These are phyloP conservation scores for Ogataea nakhonphanomensis DNA, from an alignment of 805 yeast genomes.

Conservation along the genomic window DNA sequence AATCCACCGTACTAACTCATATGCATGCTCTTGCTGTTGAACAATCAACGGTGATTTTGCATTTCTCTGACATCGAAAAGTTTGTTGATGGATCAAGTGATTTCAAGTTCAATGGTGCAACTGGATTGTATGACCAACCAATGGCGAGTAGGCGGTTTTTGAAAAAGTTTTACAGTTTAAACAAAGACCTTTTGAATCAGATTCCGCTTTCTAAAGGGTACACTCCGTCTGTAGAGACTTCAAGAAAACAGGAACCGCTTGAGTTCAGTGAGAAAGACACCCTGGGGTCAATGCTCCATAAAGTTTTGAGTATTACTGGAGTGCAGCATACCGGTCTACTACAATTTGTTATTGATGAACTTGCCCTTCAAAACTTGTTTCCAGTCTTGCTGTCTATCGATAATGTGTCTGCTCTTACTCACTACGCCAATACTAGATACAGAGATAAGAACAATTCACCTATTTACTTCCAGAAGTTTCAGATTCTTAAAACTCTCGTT, in stretches of 20 bases:
- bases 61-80: constrained; percentile 57
- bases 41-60: constrained; percentile 48
- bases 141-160: constrained; percentile 65
- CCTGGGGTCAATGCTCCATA: constrained; percentile 43
- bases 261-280: constrained; percentile 24
- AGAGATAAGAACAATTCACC: constrained; percentile 51
- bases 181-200: constrained; percentile 37
- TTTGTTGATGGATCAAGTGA: constrained; percentile 74
- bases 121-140: constrained; percentile 66
- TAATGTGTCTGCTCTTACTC: constrained; percentile 61
- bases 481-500: constrained; percentile 56
- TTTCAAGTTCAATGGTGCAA: constrained; percentile 50
- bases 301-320: constrained; percentile 25
- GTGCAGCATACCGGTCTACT: constrained; percentile 41
- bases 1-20: constrained; percentile 70
- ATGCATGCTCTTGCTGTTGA: constrained; percentile 50
- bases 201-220: constrained; percentile 24
- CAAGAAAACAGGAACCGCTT: constrained; percentile 12
- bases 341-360: constrained; percentile 51
- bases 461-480: constrained; percentile 60
- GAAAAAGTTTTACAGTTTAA: constrained; percentile 46
- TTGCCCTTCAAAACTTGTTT: constrained; percentile 43
- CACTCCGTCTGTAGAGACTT: constrained; percentile 20
- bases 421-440: constrained; percentile 56
- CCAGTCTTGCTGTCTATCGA: constrained; percentile 74